These are phyloP conservation scores for Dendrobium officinale DNA, from an alignment of 106 monocot genomes.

Conservation along the genomic window DNA sequence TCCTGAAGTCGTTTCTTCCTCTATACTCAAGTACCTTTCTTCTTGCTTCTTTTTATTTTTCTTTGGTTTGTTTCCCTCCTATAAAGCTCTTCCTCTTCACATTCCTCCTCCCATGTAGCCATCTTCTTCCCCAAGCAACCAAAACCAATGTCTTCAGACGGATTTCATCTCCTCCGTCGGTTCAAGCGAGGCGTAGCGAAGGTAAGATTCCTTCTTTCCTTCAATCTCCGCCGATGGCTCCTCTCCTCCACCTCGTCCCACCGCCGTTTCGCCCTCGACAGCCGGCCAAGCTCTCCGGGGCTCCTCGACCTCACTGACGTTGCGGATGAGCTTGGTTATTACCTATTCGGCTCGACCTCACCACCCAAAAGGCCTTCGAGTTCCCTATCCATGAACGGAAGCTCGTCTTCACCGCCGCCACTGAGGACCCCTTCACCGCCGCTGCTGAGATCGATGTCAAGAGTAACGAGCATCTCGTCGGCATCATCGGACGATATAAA, in stretches of 20 bases:
- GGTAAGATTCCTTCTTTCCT: slow-evolving; percentile 40
- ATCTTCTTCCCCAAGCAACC: neutral
- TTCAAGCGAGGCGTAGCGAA: slow-evolving; percentile 45
- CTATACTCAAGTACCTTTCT: neutral
- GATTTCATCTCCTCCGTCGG: slow-evolving; percentile 5
- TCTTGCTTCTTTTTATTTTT: neutral
- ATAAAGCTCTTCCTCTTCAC: neutral
- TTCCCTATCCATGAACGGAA: slow-evolving; percentile 9
- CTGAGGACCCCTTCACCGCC: slow-evolving; percentile 1
- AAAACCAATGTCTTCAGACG: slow-evolving; percentile 3
- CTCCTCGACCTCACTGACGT: slow-evolving; percentile 24
- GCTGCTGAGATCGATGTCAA: slow-evolving; percentile 1
- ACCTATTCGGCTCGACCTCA: neutral
- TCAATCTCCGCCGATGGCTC: slow-evolving; percentile 43
- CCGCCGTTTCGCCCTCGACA: slow-evolving; percentile 22
- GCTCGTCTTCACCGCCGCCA: slow-evolving; percentile 5
- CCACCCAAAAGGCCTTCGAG: slow-evolving; percentile 13
- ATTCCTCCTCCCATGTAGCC: no score
- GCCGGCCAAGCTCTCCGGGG: slow-evolving; percentile 18
- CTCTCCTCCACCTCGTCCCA: slow-evolving; percentile 8
- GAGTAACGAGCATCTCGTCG: slow-evolving; percentile 11
- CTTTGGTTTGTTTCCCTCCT: no score
- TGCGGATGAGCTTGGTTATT: slow-evolving; percentile 5
- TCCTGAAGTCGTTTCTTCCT: neutral
- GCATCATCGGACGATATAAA: slow-evolving; percentile 38